Conservation (phyloP, 192 early-diverging fungal species). For the Podila clonocystis region DNA sequence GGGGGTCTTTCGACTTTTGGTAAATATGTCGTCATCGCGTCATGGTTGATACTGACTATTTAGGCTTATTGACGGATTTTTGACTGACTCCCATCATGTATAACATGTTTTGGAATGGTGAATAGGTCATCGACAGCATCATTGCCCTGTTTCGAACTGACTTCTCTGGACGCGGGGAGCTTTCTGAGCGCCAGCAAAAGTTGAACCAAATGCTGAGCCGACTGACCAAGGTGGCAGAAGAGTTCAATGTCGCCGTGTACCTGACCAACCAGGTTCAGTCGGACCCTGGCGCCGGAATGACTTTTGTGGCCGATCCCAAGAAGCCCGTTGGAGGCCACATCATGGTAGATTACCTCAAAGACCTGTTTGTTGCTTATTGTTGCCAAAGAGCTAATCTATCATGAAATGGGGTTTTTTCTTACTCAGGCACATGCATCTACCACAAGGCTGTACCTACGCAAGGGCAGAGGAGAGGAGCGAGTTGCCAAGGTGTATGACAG, state of each 20-base stretch:
- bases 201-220: constrained; percentile 78
- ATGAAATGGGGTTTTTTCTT: neutral
- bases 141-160: constrained; percentile 87
- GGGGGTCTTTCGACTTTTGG: constrained; percentile 66
- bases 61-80: neutral
- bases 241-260: constrained; percentile 86
- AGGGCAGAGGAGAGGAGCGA: constrained; percentile 83
- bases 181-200: constrained; percentile 87
- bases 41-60: neutral
- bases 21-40: constrained; percentile 12
- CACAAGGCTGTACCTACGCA: constrained; percentile 80
- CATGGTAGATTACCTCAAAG: constrained; percentile 60
- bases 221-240: constrained; percentile 81
- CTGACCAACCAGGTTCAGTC: constrained; percentile 80
- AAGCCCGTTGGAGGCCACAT: constrained; percentile 89
- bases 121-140: constrained; percentile 79
- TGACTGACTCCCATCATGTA: neutral
- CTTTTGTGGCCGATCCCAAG: constrained; percentile 88
- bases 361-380: neutral
- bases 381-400: too few relatives aligned
- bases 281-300: constrained; percentile 70
- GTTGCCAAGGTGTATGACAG: constrained; percentile 88
- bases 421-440: constrained; percentile 63
- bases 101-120: neutral
- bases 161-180: constrained; percentile 86